Percentiles rank a stretch among this genome's conserved stretches.
Evolutionary conservation across 495 filamentous ascomycete species (phyloP).

Genomic region (Aspergillus asperescens): DNA sequence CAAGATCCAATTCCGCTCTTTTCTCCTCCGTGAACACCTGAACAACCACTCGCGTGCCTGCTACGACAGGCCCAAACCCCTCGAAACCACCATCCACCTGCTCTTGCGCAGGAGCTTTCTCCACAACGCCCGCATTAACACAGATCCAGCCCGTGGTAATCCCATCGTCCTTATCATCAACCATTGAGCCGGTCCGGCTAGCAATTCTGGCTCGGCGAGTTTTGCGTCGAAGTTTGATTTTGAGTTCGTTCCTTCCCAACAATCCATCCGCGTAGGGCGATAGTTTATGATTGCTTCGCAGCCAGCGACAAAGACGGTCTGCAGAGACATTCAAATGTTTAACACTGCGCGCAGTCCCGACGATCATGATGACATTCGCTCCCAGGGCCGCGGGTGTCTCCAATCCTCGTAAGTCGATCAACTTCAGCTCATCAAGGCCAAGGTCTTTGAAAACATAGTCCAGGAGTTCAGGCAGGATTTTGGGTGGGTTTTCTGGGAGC

Average conservation of each 20-base stretch:
- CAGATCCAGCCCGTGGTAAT: conserved; percentile 93
- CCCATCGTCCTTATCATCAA: conserved; percentile 64
- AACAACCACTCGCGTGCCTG: conserved; percentile 66
- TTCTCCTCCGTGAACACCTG: conserved; percentile 88
- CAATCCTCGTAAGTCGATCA: conserved; percentile 77
- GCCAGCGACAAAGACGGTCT: conserved; percentile 80
- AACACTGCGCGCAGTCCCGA: conserved; percentile 89
- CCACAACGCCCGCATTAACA: conserved; percentile 74
- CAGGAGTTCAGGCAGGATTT: conserved; percentile 66
- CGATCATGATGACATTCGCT: conserved; percentile 81
- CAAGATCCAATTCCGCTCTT: conserved; percentile 75
- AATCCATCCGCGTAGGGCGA: conserved; percentile 78
- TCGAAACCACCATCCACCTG: conserved; percentile 41
- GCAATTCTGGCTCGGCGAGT: conserved; percentile 73
- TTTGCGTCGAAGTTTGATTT: conserved; percentile 74
- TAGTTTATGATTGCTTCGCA: conserved; percentile 66
- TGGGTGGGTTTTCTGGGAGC: conserved; percentile 67
- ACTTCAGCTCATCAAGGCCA: conserved; percentile 68
- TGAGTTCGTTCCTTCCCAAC: conserved; percentile 84
- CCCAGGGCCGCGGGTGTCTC: conserved; percentile 85
- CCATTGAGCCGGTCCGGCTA: conserved; percentile 47
- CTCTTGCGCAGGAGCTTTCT: conserved; percentile 40
- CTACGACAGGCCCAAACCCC: conserved; percentile 64
- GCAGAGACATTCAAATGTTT: conserved; percentile 91
- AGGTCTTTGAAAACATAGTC: conserved; percentile 73